These are phyloP conservation scores for Lentinula detonsa DNA, from an alignment of 768 basidiomycete species.

Conservation along the genomic window DNA sequence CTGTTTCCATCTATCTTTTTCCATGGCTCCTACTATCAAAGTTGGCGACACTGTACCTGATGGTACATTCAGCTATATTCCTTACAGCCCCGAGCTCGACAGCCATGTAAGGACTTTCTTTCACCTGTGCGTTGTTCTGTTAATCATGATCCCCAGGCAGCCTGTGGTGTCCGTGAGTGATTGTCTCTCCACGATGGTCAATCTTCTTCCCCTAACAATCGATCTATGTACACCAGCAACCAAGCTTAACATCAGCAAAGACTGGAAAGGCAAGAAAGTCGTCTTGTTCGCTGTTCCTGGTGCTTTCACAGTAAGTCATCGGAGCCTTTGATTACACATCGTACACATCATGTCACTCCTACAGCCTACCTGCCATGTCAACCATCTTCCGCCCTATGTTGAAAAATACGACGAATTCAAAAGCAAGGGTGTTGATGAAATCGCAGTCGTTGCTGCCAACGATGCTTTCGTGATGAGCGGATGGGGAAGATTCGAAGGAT, in stretches of 20 bases:
- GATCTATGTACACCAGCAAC: conserved; percentile 30
- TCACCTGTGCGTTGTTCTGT: background rate
- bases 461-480: conserved; percentile 71
- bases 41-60: conserved; percentile 48
- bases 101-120: conserved; percentile 36
- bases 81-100: conserved; percentile 58
- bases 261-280: conserved; percentile 80
- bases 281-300: conserved; percentile 76
- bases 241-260: conserved; percentile 42
- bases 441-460: conserved; percentile 74
- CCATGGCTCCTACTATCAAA: conserved; percentile 32
- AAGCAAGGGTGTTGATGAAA: conserved; percentile 65
- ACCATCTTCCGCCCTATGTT: conserved; percentile 63
- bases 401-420: conserved; percentile 63
- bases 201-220: background rate
- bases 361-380: conserved; percentile 55
- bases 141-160: conserved; percentile 31
- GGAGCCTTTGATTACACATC: background rate
- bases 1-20: background rate
- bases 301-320: conserved; percentile 61
- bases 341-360: conserved; percentile 19
- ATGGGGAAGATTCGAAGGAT: conserved; percentile 50
- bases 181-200: background rate
- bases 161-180: conserved; percentile 60
- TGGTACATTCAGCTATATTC: conserved; percentile 45